Base-by-base conservation (phyloP, 1,284 basidiomycete genomes). In the Apiotrichum montevideense region DNA sequence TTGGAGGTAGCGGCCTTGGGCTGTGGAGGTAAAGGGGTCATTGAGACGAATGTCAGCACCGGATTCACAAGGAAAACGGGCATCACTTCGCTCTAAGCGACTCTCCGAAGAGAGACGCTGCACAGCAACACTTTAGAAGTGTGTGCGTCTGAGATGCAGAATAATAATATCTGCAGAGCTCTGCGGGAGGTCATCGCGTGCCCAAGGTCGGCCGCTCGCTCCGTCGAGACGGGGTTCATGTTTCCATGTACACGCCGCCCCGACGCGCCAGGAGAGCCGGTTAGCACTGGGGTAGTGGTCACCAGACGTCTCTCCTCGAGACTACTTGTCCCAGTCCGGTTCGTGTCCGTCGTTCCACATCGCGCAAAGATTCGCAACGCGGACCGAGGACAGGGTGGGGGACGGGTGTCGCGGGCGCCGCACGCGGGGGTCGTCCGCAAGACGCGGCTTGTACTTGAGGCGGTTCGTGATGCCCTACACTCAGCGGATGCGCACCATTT, bases 1-100 rank as follows among this genome's bases (percentile, higher is more conserved):
- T 76, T 76, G 73, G 75, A 69, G 67, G 75, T 74, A 60, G 69
- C 64, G 67, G 74, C 74, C 69, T 77, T 78, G 66, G 75, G 75
- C 75, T 76, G 69, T 62, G 53, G 54, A 21, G 21, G 21, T 21
- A 48, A 47, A 43, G 61, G 68, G 72, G 71, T 75, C 73, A 75
- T 75, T 73, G 73, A 75, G 72, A 71, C 70, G 67, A 66, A 66
- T 66, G 58, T 72, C 64, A 71, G 69, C 70, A 51, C 54, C 44
- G 47, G 51, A 49, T 52, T 60, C 45, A 51, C 54, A 55, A 49
- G 52, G 46, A 35, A 56, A 56, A 44, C 46, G 57, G 68, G 61
- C 68, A 70, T 70, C 68, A 68, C 64, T 63, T 64, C 65, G 63
- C 64, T 66, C 64, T 66, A 66, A 62, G 41, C 40, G n/a, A 51